Base-by-base conservation (phyloP, 306 rosid species). In the Acacia melanoxylon region DNA sequence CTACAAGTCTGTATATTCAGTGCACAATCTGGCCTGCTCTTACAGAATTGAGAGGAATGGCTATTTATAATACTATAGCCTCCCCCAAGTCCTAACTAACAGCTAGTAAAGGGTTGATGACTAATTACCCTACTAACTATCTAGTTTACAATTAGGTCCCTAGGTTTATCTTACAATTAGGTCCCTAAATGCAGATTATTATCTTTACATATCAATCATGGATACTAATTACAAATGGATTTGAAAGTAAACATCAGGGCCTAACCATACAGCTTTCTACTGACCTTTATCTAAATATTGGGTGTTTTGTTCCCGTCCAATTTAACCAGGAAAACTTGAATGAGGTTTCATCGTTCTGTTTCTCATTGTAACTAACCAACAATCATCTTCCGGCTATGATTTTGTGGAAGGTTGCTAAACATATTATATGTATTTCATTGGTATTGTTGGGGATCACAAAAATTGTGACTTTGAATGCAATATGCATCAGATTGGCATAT, bases 381-480 rank as follows among this genome's bases (percentile, higher is more conserved):
- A 58, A 10, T 24, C 45, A 56, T 29, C 16, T 69, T 41, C 8
- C 20, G 6, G 52, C 74, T 41, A 41, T 20, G 6, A 4, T 12
- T n/a, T 69, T 65, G n/a, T 20, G 15, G 8, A 19, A 25, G 61
- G 61, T 40, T 63, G 33, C 46, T 17, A 14, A 79, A 22, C 37
- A 52, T 56, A n/a, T 33, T 66, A 74, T 41, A 37, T 35, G 49
- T 37, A 68, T 40, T 37, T 20, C 33, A 5, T 41, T 41, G 54
- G 42, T 22, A 41, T 37, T 40, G 1, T 40, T 69, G 22, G 51
- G 35, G 20, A 33, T 68, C 66, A 8, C 31, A 6, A 69, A 46
- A 82, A 44, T 45, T 68, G 58, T 75, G n/a, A 59, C 52, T 72
- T 37, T 68, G 58, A n/a, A 66, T 31, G 19, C 62, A 56, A 71